These are phyloP conservation scores for Carex sylvatica DNA, from an alignment of 202 grass and related monocot species.

Conservation along the genomic window DNA sequence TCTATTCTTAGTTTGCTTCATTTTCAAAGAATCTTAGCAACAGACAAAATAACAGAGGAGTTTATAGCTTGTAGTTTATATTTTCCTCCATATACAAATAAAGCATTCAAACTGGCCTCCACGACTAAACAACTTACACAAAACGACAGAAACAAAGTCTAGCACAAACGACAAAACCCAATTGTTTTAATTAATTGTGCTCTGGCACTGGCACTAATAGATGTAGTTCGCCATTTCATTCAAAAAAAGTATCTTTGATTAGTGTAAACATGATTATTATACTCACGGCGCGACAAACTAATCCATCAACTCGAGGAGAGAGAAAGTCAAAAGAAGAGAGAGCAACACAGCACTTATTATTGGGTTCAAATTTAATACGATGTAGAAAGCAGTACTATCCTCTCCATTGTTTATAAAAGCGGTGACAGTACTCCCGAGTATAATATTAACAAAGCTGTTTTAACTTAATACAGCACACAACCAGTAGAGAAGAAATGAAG, in stretches of 20 bases:
- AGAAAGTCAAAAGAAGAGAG: constrained; percentile 3
- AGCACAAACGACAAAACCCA: constrained; percentile 24
- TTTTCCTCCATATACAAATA: neutral
- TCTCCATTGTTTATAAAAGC: neutral
- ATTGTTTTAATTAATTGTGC: constrained; percentile 17
- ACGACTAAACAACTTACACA: constrained; percentile 17
- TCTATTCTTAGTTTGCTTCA: neutral
- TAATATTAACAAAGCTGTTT: no score
- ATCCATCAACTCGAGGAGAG: constrained; percentile 18
- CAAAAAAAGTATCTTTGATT: constrained; percentile 23
- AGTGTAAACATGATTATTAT: constrained; percentile 22
- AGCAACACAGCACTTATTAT: constrained; percentile 8
- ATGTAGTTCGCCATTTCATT: constrained; percentile 5
- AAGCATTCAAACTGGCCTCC: neutral
- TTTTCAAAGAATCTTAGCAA: constrained; percentile 3
- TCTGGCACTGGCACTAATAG: neutral
- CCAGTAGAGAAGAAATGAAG: no score
- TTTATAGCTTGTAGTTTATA: neutral
- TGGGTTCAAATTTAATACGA: neutral
- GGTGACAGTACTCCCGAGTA: no score
- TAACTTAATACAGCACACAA: no score
- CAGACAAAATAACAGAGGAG: neutral
- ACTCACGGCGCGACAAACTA: constrained; percentile 20
- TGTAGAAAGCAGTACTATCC: neutral
- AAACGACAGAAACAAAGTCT: constrained; percentile 28